These are phyloP conservation scores for Ogataea sp. DNA, from an alignment of 805 yeast genomes.

Conservation along the genomic window DNA sequence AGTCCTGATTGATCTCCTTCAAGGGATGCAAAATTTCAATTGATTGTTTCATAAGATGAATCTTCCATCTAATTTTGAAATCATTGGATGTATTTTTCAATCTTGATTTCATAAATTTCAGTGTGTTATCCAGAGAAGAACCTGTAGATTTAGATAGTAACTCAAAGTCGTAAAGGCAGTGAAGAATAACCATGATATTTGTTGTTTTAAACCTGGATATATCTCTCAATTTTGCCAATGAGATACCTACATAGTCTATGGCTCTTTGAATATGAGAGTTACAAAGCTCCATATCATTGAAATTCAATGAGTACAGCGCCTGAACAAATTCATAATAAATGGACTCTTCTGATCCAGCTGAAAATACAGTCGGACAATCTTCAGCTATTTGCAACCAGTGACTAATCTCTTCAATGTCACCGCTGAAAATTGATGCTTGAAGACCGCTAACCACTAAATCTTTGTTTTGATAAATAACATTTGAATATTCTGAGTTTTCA, in stretches of 20 bases:
- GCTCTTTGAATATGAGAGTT: conserved; percentile 38
- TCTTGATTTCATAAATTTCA: conserved; percentile 13
- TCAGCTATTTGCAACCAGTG: conserved; percentile 56
- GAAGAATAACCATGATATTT: conserved; percentile 43
- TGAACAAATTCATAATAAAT: conserved; percentile 59
- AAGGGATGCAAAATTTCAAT: conserved; percentile 22
- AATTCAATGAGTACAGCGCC: conserved; percentile 40
- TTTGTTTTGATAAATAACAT: conserved; percentile 25
- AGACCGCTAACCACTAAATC: conserved; percentile 65
- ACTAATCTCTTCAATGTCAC: conserved; percentile 39
- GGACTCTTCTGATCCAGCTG: conserved; percentile 45
- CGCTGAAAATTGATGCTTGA: conserved; percentile 65
- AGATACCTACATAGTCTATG: conserved; percentile 50
- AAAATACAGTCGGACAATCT: conserved; percentile 18
- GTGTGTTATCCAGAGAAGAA: conserved; percentile 1
- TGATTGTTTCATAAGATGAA: conserved; percentile 35
- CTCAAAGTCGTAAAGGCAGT: conserved; percentile 54
- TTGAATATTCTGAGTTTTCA: conserved; percentile 14
- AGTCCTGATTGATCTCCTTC: conserved; percentile 17
- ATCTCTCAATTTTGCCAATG: conserved; percentile 40
- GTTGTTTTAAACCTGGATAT: conserved; percentile 45
- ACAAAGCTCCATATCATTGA: conserved; percentile 26
- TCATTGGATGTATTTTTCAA: conserved; percentile 20
- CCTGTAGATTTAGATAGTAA: conserved; percentile 20
- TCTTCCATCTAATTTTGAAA: conserved; percentile 37